A percentile compares a stretch with the other conserved stretches of the same genome.
phyloP scores from a whole-genome alignment of 1,139 yeast species.

The Blastobotrys indianensis region DNA sequence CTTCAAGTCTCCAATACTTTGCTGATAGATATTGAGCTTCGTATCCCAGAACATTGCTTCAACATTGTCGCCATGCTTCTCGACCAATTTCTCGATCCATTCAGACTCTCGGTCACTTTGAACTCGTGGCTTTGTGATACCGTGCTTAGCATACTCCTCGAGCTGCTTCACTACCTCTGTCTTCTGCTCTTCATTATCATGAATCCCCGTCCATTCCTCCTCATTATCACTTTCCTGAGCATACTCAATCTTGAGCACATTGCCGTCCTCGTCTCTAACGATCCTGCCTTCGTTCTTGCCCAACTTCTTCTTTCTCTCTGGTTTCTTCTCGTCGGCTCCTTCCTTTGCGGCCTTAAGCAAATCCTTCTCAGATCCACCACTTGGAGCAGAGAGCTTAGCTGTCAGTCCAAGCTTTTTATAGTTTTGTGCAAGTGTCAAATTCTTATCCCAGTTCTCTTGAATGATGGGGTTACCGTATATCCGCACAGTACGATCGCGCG shows the following conservation, averaged over 20 bases:
- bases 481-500: slow-evolving; percentile 58
- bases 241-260: slow-evolving; percentile 62
- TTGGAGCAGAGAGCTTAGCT: slow-evolving; percentile 55
- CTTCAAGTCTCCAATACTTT: slow-evolving; percentile 76
- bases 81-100: slow-evolving; percentile 61
- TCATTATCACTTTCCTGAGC: slow-evolving; percentile 41
- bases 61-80: slow-evolving; percentile 83
- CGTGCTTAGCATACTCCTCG: slow-evolving; percentile 59
- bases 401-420: slow-evolving; percentile 64
- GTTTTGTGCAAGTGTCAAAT: slow-evolving; percentile 75
- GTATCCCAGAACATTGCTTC: slow-evolving; percentile 89
- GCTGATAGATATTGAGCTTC: slow-evolving; percentile 77
- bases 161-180: slow-evolving; percentile 58
- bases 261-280: slow-evolving; percentile 66
- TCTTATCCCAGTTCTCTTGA: slow-evolving; percentile 85
- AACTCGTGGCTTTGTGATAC: slow-evolving; percentile 46
- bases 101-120: slow-evolving; percentile 69
- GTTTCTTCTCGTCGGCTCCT: slow-evolving; percentile 24
- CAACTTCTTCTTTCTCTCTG: slow-evolving; percentile 39
- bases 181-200: slow-evolving; percentile 20
- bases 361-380: slow-evolving; percentile 39
- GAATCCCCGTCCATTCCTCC: slow-evolving; percentile 24
- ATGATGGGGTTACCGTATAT: slow-evolving; percentile 72
- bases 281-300: slow-evolving; percentile 75
- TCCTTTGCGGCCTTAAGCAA: slow-evolving; percentile 24